Conservation (phyloP, 1,139 yeast species). For the Barnettozyma hawaiiensis region DNA sequence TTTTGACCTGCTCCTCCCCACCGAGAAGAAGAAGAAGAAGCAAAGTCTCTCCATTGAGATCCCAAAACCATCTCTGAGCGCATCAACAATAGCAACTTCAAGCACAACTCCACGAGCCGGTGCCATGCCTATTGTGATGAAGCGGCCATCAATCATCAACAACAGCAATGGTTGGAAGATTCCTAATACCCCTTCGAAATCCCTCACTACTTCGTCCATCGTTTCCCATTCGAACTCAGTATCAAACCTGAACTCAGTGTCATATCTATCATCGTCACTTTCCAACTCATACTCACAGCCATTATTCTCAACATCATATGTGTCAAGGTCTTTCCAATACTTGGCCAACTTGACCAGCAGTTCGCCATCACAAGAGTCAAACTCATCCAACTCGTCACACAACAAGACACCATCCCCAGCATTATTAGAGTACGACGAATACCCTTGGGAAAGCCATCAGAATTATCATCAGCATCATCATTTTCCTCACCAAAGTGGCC, state of each 20-base stretch:
- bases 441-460: slow-evolving; percentile 23
- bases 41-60: slow-evolving; percentile 4
- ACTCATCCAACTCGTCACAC: slow-evolving; percentile 13
- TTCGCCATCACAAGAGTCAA: slow-evolving; percentile 17
- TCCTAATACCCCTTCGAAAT: slow-evolving; percentile 23
- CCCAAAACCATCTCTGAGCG: slow-evolving; percentile 3
- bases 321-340: slow-evolving; percentile 23
- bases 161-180: slow-evolving; percentile 15
- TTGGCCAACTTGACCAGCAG: slow-evolving; percentile 22
- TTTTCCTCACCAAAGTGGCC: background rate
- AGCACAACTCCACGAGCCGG: background rate
- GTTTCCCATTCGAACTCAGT: slow-evolving; percentile 9
- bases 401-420: slow-evolving; percentile 22
- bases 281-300: slow-evolving; percentile 17
- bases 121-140: slow-evolving; percentile 1
- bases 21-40: background rate
- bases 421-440: slow-evolving; percentile 22
- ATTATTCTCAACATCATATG: slow-evolving; percentile 7
- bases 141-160: slow-evolving; percentile 17
- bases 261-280: slow-evolving; percentile 23
- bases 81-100: background rate
- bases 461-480: no score
- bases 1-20: background rate
- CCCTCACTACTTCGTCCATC: slow-evolving; percentile 20
- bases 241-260: slow-evolving; percentile 13